Evolutionary conservation across 192 early-diverging fungal genomes (phyloP).

Genomic region (Podila clonocystis): DNA sequence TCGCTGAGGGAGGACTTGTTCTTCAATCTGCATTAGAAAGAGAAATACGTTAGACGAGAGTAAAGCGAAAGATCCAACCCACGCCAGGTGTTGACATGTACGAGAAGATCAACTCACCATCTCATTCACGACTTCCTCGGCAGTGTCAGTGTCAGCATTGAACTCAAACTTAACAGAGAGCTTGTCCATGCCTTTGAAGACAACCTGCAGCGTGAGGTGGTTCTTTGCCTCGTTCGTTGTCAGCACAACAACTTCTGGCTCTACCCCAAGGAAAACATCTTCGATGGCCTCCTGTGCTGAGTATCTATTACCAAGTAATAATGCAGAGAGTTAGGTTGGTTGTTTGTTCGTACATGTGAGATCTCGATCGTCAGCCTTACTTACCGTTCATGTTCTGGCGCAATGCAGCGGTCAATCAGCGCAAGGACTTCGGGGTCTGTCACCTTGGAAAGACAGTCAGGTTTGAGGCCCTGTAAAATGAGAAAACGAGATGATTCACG

Average conservation of each 20-base stretch:
- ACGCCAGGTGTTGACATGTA: background rate
- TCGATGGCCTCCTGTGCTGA: conserved; percentile 78
- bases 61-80: background rate
- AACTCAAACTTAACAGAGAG: conserved; percentile 88
- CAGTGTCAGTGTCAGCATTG: conserved; percentile 82
- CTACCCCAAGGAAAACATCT: conserved; percentile 77
- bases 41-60: background rate
- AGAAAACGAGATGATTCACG: background rate
- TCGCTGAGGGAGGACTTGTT: conserved; percentile 76
- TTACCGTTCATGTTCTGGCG: conserved; percentile 70
- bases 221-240: conserved; percentile 68
- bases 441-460: conserved; percentile 73
- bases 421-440: conserved; percentile 71
- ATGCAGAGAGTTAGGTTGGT: background rate
- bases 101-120: conserved; percentile 62
- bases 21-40: conserved; percentile 69
- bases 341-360: background rate
- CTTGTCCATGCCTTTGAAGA: conserved; percentile 81
- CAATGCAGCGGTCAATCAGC: conserved; percentile 73
- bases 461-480: conserved; percentile 68
- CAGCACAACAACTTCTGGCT: conserved; percentile 79
- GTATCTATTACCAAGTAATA: conserved; percentile 48
- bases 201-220: conserved; percentile 76
- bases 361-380: background rate
- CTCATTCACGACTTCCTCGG: conserved; percentile 82